phyloP scores from a whole-genome alignment of 2,329 filamentous ascomycete genomes.

The Exophiala spinifera region DNA sequence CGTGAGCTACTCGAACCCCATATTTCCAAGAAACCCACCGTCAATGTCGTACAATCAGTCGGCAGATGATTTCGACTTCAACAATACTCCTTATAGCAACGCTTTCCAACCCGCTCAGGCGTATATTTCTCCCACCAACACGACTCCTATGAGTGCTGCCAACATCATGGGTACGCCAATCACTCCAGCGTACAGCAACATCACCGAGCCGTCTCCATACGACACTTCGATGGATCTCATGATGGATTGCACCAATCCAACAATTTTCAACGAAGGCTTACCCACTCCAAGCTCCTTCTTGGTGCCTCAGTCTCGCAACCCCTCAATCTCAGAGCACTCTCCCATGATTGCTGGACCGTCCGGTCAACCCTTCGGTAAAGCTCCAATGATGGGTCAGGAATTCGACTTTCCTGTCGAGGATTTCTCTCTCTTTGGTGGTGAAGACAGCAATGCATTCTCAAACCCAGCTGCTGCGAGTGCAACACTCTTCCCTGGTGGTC shows the following conservation, averaged over 20 bases:
- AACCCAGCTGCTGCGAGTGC: conserved; percentile 25
- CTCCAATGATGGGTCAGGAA: conserved; percentile 14
- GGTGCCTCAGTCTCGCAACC: conserved; percentile 27
- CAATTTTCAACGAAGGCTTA: conserved; percentile 18
- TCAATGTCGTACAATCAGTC: conserved; percentile 12
- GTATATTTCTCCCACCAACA: conserved; percentile 21
- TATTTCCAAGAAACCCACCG: conserved; percentile 23
- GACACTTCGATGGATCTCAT: conserved; percentile 19
- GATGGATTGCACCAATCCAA: conserved; percentile 20
- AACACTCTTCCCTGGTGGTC: conserved; percentile 27
- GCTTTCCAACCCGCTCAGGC: conserved; percentile 17
- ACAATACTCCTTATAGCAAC: conserved; percentile 11
- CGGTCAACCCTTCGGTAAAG: conserved; percentile 18
- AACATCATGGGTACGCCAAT: conserved; percentile 27
- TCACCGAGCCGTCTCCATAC: conserved; percentile 28
- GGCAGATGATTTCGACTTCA: conserved; percentile 23
- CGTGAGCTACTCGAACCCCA: conserved; percentile 23
- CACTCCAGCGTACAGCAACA: conserved; percentile 29
- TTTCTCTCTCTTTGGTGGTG: conserved; percentile 27
- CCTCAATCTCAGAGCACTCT: conserved; percentile 26
- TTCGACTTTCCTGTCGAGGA: conserved; percentile 23
- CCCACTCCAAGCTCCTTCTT: conserved; percentile 28
- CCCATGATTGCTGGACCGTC: conserved; percentile 26
- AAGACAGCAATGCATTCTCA: conserved; percentile 24
- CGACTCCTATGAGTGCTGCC: conserved; percentile 17